These are phyloP conservation scores for Dianthus caryophyllus DNA, from an alignment of 148 eudicot genomes.

Conservation along the genomic window DNA sequence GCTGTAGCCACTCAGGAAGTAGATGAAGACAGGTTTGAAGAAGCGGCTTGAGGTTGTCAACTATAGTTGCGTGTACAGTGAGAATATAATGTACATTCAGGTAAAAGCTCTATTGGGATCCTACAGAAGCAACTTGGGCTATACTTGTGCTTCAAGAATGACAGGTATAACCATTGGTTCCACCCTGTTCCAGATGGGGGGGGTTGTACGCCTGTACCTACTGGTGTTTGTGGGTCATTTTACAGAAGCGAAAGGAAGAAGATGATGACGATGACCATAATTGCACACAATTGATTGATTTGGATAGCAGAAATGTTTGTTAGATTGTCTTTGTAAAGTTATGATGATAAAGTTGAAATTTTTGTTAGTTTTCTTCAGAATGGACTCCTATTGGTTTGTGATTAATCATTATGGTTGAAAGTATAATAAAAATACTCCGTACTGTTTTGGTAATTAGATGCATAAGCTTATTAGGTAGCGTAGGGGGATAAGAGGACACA, in stretches of 20 bases:
- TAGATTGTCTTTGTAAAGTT: constrained; percentile 18
- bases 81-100: constrained; percentile 48
- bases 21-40: constrained; percentile 44
- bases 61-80: constrained; percentile 28
- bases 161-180: constrained; percentile 18
- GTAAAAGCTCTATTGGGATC: constrained; percentile 25
- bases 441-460: too few relatives aligned
- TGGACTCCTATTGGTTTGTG: constrained; percentile 20
- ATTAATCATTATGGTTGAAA: too few relatives aligned
- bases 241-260: constrained; percentile 6
- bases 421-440: too few relatives aligned
- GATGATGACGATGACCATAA: constrained; percentile 21
- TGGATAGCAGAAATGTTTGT: constrained; percentile 12
- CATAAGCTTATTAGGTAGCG: too few relatives aligned
- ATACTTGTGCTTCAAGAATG: constrained; percentile 9
- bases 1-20: constrained; percentile 45
- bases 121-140: constrained; percentile 7
- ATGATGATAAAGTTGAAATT: constrained; percentile 7
- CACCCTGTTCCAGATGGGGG: not conserved
- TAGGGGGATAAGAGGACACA: too few relatives aligned
- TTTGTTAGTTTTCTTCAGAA: constrained; percentile 23
- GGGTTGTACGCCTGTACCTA: constrained; percentile 7
- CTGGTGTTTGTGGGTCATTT: constrained; percentile 2
- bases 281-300: constrained; percentile 16
- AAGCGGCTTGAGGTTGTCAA: constrained; percentile 34